Evolutionary conservation across 192 early-diverging fungal species (phyloP), one percentile per base, ranked within the genome.

Genomic region (Dimargaris xerosporica): DNA sequence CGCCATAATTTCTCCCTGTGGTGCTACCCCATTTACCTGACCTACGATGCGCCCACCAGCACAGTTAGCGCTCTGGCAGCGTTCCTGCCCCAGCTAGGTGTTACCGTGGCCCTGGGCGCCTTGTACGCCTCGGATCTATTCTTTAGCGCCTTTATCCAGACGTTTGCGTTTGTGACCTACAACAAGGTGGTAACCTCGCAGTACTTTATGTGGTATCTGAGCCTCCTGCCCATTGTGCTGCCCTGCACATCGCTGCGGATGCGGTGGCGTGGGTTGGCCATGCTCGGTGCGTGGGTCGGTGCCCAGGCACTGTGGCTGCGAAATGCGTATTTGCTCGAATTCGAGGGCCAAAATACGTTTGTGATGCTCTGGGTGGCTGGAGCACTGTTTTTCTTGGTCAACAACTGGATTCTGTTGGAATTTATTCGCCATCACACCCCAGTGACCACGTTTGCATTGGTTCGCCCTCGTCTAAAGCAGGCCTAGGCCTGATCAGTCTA

Each of bases 151-250:
- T 97, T 96, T 73, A 69, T 86, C 34, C 96, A 99, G 63, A 99
- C 94, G 0, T 95, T 93, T 80, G 82, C 83, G 0, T 99, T 99
- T 80, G 94, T 99, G 9, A 83, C 87, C 26, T 87, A 86, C 66
- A 96, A 99, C 77, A 97, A 97, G 76, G 96, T 97, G 54, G 89
- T 86, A 69, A 99, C 96, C 0, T 86, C 93, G 25, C 72, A 98
- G 88, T 98, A 99, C 66, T 99, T 99, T 70, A 95, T 99, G 91
- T 99, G 96, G 96, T 97, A 97, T 67, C 80, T 96, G 17, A 91
- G 89, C 71, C 76, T 94, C 21, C 71, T 97, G 29, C 96, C 96
- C 25, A 65, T 97, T 11, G 76, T 95, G 17, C 75, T 94, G 63
- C 92, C 88, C 16, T 80, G 68, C 39, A 84, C 73, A 41, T 63